phyloP scores from a whole-genome alignment of 192 early-diverging fungal genomes.

The Backusella mclennaniae region DNA sequence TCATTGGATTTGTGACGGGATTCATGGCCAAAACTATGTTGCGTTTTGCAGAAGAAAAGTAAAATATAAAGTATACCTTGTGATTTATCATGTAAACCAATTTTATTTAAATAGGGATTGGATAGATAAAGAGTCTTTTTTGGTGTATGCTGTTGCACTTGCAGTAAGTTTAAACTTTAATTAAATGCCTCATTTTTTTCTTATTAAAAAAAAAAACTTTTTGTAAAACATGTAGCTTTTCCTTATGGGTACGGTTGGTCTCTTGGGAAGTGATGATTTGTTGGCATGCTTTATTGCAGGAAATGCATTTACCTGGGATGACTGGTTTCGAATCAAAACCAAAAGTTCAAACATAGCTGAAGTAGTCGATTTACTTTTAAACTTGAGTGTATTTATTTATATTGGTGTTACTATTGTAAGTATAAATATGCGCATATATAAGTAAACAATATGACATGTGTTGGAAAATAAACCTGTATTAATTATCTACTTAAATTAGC shows the following conservation, averaged over 20 bases:
- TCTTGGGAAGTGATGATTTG: conserved; percentile 75
- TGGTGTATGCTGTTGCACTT: conserved; percentile 80
- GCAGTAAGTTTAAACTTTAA: conserved; percentile 38
- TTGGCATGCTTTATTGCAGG: conserved; percentile 79
- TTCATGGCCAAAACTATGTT: conserved; percentile 63
- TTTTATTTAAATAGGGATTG: conserved; percentile 37
- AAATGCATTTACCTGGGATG: conserved; percentile 84
- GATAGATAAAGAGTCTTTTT: conserved; percentile 86
- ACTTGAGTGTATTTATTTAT: conserved; percentile 83
- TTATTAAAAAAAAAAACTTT: not conserved
- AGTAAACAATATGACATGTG: not conserved
- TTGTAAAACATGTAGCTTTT: conserved; percentile 35
- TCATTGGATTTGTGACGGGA: conserved; percentile 73
- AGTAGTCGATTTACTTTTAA: conserved; percentile 74
- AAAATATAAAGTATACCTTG: not conserved
- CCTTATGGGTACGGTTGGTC: conserved; percentile 63
- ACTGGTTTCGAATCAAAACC: conserved; percentile 85
- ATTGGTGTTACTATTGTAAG: conserved; percentile 66
- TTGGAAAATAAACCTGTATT: no score
- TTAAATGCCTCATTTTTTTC: not conserved
- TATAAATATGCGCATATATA: not conserved
- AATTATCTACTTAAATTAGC: conserved; percentile 21
- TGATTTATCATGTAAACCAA: not conserved
- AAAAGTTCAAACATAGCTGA: conserved; percentile 60
- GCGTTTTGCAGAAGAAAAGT: conserved; percentile 53